phyloP scores from a whole-genome alignment of 176 grass and related monocot genomes.

The Musa troglodytarum region DNA sequence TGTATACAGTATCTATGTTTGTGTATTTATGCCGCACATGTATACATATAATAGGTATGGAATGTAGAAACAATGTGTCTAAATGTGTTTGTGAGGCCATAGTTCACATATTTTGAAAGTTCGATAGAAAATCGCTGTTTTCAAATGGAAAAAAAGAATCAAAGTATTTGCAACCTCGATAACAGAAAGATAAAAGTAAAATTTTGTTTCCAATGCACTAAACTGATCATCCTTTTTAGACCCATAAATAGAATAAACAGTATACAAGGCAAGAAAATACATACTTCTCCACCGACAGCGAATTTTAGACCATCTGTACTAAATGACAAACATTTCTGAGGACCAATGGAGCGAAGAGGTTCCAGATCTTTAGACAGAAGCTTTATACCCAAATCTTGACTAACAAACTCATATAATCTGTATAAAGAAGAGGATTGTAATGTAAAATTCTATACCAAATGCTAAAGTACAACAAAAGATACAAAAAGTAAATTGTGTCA shows the following conservation, averaged over 20 bases:
- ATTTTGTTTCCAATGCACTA: too few species aligned
- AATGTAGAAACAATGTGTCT: too few species aligned
- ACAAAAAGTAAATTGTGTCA: neutral
- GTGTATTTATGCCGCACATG: too few species aligned
- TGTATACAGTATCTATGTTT: too few species aligned
- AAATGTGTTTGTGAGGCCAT: too few species aligned
- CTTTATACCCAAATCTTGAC: slow-evolving; percentile 39
- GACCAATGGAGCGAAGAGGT: slow-evolving; percentile 58
- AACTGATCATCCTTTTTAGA: neutral
- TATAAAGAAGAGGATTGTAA: slow-evolving; percentile 8
- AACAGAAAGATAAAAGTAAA: too few species aligned
- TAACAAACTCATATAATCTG: slow-evolving; percentile 70
- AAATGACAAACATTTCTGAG: slow-evolving; percentile 85
- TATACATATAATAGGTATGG: too few species aligned
- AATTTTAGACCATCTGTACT: slow-evolving; percentile 95
- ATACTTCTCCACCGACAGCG: slow-evolving; percentile 87
- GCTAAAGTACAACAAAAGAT: neutral
- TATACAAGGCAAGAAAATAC: neutral
- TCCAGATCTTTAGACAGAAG: slow-evolving; percentile 49
- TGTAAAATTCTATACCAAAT: slow-evolving; percentile 5
- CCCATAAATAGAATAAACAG: neutral
- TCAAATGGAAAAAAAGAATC: too few species aligned
- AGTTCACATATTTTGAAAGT: too few species aligned
- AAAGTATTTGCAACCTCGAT: too few species aligned
- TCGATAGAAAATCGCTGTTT: too few species aligned